A percentile compares a stretch with the other conserved stretches of the same genome.
phyloP scores from a whole-genome alignment of 352 stramenopile species.

The Phytopythium cucurbitacearum region DNA sequence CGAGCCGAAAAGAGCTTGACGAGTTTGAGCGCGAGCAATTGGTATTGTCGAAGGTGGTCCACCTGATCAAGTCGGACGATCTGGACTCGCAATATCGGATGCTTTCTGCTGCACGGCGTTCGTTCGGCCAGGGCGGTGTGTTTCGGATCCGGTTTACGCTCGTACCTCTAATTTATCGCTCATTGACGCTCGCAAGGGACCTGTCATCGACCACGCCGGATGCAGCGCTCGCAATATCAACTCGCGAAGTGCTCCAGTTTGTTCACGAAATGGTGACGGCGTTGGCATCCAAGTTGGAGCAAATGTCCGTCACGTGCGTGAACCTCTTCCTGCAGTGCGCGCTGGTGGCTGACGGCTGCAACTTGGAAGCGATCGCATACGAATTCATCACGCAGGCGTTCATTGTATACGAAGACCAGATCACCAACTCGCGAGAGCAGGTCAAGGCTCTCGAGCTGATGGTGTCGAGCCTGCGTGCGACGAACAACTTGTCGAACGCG shows the following conservation, averaged over 20 bases:
- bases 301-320: slow-evolving; percentile 75
- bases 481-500: slow-evolving; percentile 67
- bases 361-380: slow-evolving; percentile 93
- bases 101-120: slow-evolving; percentile 57
- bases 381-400: slow-evolving; percentile 96
- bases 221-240: slow-evolving; percentile 34
- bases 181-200: slow-evolving; percentile 75
- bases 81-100: slow-evolving; percentile 52
- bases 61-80: slow-evolving; percentile 88
- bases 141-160: slow-evolving; percentile 90
- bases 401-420: slow-evolving; percentile 96
- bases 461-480: slow-evolving; percentile 84
- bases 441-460: slow-evolving; percentile 87
- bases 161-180: slow-evolving; percentile 91
- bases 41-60: slow-evolving; percentile 90
- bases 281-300: slow-evolving; percentile 77
- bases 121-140: slow-evolving; percentile 82
- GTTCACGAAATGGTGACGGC: slow-evolving; percentile 96
- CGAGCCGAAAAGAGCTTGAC: slow-evolving; percentile 20
- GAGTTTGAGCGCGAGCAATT: slow-evolving; percentile 86
- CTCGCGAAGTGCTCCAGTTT: slow-evolving; percentile 96
- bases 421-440: slow-evolving; percentile 90
- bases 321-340: slow-evolving; percentile 95
- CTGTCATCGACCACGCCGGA: slow-evolving; percentile 12
- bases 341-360: slow-evolving; percentile 76